Evolutionary conservation across 2,329 filamentous ascomycete species (phyloP), one percentile per base, ranked within the genome.

Genomic region (Penicillium decumbens): DNA sequence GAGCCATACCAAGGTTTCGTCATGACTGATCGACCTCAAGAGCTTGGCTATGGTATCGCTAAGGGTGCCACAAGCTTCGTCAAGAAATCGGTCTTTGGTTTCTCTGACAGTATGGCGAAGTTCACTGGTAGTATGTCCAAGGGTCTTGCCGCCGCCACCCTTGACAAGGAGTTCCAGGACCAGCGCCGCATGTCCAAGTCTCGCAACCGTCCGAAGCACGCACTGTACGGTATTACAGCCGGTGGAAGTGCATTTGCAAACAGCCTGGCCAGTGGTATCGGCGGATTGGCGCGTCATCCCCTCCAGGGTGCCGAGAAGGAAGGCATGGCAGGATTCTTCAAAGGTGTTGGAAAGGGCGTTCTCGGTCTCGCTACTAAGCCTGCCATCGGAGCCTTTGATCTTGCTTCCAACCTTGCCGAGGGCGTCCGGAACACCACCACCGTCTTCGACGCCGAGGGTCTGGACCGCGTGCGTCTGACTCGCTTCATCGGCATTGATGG

Each of bases 141-240:
- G 74, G 93, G 93, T 51, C 82, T 98, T 41, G 90, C 93, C 2
- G 93, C 91, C 29, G 93, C 93, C 15, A 96, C 92, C 4, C 81
- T 98, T 57, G 93, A 98, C 75, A 97, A 98, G 71, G 92, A 98
- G 67, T 98, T 97, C 75, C 95, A 98, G 69, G 91, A 97, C 69
- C 85, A 92, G 52, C 85, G 93, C 45, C 88, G 95, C 50, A 98
- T 97, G 78, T 91, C 91, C 3, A 84, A 89, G 52, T 88, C 90
- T 25, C 83, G 95, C 41, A 98, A 98, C 71, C 80, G 92, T 53
- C 95, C 93, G 3, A 98, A 98, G 76, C 93, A 98, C 67, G 95
- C 93, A 4, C 78, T 98, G 2, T 98, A 96, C 64, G 93, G 95
- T 44, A 92, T 98, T 43, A 95, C 92, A 1, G 88, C 91, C 3